These are phyloP conservation scores for Venturia nashicola DNA, from an alignment of 2,329 filamentous ascomycete species.

Conservation along the genomic window DNA sequence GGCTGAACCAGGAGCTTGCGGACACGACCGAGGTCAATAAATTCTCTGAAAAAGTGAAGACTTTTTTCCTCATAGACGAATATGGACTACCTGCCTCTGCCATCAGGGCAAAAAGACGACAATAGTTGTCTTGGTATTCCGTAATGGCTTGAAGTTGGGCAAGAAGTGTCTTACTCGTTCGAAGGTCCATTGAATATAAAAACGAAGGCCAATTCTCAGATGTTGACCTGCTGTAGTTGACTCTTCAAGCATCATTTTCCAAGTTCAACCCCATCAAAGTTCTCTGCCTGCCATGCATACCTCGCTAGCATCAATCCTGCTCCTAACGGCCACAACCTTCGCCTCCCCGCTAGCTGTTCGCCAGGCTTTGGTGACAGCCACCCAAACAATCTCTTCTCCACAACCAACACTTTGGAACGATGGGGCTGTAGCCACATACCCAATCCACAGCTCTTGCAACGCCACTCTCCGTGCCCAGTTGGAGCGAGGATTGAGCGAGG, in stretches of 20 bases:
- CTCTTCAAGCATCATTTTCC: background rate
- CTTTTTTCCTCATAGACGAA: background rate
- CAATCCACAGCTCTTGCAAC: slow-evolving; percentile 56
- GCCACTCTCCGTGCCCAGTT: slow-evolving; percentile 46
- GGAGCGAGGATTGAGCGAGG: slow-evolving; percentile 44
- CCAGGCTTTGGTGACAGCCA: background rate
- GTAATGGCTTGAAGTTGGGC: background rate
- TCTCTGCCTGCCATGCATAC: background rate
- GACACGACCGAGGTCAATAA: background rate
- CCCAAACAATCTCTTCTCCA: background rate
- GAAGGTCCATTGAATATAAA: background rate
- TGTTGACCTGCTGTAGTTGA: background rate
- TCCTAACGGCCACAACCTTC: background rate
- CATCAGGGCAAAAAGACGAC: background rate
- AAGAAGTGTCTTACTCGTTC: background rate
- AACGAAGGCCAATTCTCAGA: background rate
- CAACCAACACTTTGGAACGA: background rate
- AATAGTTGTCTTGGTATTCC: background rate
- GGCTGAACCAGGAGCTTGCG: background rate
- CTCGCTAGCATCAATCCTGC: background rate
- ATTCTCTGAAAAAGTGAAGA: background rate
- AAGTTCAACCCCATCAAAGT: background rate
- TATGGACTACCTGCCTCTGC: background rate
- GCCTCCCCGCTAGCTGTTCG: background rate
- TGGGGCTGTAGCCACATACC: slow-evolving; percentile 11